These are phyloP conservation scores for Hirschfeldia incana DNA, from an alignment of 345 rosid species.

Conservation along the genomic window DNA sequence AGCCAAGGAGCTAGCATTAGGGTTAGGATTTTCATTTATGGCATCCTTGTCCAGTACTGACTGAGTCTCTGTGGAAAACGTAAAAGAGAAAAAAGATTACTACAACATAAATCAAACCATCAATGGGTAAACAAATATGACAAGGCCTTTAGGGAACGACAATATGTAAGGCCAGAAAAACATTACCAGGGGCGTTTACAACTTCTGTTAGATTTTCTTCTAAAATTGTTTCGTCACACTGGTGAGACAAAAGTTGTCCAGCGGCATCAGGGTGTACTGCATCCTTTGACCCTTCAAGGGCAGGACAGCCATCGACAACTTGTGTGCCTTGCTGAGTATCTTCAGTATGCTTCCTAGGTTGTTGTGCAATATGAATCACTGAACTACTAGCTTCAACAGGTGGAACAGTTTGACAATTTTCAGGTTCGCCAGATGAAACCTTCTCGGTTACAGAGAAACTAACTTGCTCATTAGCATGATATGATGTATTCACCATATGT, in stretches of 20 bases:
- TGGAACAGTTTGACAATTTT: slow-evolving; percentile 34
- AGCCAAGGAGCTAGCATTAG: slow-evolving; percentile 23
- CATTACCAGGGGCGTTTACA: slow-evolving; percentile 47
- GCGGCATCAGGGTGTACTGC: slow-evolving; percentile 37
- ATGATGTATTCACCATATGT: slow-evolving; percentile 33
- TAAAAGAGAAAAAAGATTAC: background rate
- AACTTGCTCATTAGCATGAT: slow-evolving; percentile 32
- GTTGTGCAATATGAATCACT: slow-evolving; percentile 37
- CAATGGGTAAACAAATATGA: background rate
- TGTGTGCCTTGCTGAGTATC: slow-evolving; percentile 36
- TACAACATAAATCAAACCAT: slow-evolving; percentile 12
- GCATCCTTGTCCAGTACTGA: slow-evolving; percentile 10
- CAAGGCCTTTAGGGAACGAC: background rate
- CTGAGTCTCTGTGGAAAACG: slow-evolving; percentile 18
- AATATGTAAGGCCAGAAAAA: slow-evolving; percentile 11
- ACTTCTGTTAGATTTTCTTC: slow-evolving; percentile 41
- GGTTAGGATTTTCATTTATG: background rate
- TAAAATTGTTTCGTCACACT: slow-evolving; percentile 28
- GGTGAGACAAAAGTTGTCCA: slow-evolving; percentile 27
- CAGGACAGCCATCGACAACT: slow-evolving; percentile 30
- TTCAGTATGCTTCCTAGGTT: slow-evolving; percentile 20
- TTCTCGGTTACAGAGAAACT: slow-evolving; percentile 33
- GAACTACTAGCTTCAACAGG: slow-evolving; percentile 36
- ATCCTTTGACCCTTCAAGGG: slow-evolving; percentile 37
- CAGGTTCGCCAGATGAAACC: slow-evolving; percentile 32